phyloP scores from a whole-genome alignment of 106 monocot species.

The Vanilla planifolia region DNA sequence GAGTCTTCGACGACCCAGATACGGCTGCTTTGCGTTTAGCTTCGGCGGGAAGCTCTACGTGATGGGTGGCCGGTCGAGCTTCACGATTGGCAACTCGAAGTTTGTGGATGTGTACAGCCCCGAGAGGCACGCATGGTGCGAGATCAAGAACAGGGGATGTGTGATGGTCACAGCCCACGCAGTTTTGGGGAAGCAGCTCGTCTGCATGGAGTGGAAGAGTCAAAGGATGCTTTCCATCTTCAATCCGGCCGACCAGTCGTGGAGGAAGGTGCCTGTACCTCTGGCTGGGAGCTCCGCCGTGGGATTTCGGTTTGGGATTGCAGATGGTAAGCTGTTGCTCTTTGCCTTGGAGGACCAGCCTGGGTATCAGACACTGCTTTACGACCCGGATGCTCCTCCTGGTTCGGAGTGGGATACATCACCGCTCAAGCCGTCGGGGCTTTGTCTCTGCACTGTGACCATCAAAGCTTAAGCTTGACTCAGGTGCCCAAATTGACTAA shows the following conservation, averaged over 20 bases:
- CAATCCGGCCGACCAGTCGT: conserved; percentile 34
- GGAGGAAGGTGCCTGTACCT: conserved; percentile 47
- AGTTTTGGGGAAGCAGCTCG: conserved; percentile 45
- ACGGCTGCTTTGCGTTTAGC: conserved; percentile 73
- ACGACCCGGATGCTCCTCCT: conserved; percentile 42
- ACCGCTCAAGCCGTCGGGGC: conserved; percentile 39
- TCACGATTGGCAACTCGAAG: conserved; percentile 57
- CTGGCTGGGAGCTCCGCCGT: conserved; percentile 48
- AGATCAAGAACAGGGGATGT: conserved; percentile 66
- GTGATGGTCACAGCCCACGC: conserved; percentile 87
- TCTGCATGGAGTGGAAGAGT: conserved; percentile 91
- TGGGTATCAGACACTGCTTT: conserved; percentile 58
- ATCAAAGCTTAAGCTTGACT: conserved; percentile 31
- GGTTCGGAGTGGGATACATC: conserved; percentile 56
- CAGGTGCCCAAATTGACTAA: too few relatives aligned
- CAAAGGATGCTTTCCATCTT: conserved; percentile 65
- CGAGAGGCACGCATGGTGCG: conserved; percentile 31
- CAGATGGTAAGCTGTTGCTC: conserved; percentile 50
- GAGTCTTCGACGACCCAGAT: conserved; percentile 62
- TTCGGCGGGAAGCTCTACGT: conserved; percentile 60
- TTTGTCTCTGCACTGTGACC: conserved; percentile 58
- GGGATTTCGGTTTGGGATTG: conserved; percentile 51
- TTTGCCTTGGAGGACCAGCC: conserved; percentile 44
- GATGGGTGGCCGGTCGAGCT: conserved; percentile 76
- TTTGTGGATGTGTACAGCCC: conserved; percentile 65